Evolutionary conservation across 2,329 filamentous ascomycete species (phyloP).

Genomic region (Talaromyces piceae): DNA sequence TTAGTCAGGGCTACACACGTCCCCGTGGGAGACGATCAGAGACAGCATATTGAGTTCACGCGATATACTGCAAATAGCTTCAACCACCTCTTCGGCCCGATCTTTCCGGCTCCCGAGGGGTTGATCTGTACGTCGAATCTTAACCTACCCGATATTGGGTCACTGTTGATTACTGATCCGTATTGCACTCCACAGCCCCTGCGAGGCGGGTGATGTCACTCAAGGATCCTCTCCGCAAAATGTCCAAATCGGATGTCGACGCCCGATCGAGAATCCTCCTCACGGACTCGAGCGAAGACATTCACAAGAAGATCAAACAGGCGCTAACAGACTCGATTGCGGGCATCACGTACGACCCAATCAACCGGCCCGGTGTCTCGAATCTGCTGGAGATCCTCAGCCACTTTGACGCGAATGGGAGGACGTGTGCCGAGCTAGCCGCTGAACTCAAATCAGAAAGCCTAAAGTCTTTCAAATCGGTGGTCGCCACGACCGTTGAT

Average conservation of each 20-base stretch:
- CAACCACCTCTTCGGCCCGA: constrained; percentile 61
- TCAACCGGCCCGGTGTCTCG: constrained; percentile 67
- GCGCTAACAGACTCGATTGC: constrained; percentile 69
- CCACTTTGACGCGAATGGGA: constrained; percentile 58
- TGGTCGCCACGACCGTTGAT: constrained; percentile 45
- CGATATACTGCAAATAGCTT: constrained; percentile 80
- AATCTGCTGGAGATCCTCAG: constrained; percentile 79
- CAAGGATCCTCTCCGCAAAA: constrained; percentile 68
- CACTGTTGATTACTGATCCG: not conserved
- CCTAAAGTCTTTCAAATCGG: constrained; percentile 56
- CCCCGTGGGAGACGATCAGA: constrained; percentile 92
- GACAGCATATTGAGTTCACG: constrained; percentile 88
- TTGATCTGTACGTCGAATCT: constrained; percentile 54
- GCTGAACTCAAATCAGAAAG: constrained; percentile 36
- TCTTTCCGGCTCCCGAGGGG: constrained; percentile 62
- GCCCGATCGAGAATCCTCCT: constrained; percentile 72
- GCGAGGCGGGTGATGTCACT: constrained; percentile 87
- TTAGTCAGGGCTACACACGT: constrained; percentile 71
- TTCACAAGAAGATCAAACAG: constrained; percentile 60
- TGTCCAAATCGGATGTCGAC: constrained; percentile 82
- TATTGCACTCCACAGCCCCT: constrained; percentile 49
- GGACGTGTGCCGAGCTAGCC: constrained; percentile 40
- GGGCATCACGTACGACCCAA: constrained; percentile 65
- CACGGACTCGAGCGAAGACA: constrained; percentile 59
- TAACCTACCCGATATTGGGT: not conserved